These are phyloP conservation scores for Leishmania mexicana DNA, from an alignment of 208 protist genomes.

Conservation along the genomic window DNA sequence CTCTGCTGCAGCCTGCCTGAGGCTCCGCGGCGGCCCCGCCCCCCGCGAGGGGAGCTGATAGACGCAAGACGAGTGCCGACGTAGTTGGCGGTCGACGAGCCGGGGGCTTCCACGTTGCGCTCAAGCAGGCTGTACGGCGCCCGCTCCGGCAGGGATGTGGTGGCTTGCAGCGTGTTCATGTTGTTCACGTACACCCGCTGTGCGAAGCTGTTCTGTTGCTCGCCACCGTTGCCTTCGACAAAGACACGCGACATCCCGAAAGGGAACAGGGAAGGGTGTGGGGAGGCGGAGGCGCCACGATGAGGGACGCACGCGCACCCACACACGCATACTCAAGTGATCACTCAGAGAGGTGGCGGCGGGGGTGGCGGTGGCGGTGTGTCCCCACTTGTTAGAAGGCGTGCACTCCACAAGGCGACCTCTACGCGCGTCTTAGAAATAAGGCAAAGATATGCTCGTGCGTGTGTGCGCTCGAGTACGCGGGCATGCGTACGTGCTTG, in stretches of 20 bases:
- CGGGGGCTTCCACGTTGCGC: conserved; percentile 8
- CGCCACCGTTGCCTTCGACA: conserved; percentile 19
- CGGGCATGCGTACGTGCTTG: not conserved
- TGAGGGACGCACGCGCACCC: not conserved
- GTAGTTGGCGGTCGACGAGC: not conserved
- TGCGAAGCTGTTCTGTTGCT: conserved; percentile 4
- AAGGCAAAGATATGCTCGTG: not conserved
- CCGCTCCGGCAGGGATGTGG: conserved; percentile 50
- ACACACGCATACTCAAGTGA: not conserved
- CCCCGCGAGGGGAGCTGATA: not conserved
- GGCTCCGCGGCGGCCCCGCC: no score
- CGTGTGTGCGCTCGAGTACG: not conserved
- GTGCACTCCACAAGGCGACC: not conserved
- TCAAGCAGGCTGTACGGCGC: conserved; percentile 14
- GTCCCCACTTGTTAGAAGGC: not conserved
- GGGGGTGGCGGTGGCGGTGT: not conserved
- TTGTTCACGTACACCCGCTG: conserved; percentile 85
- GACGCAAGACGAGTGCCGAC: not conserved
- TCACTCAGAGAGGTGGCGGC: not conserved
- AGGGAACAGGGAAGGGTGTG: not conserved
- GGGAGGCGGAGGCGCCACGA: not conserved
- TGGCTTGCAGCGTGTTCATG: conserved; percentile 75
- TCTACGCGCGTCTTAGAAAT: not conserved
- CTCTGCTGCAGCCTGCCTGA: not conserved
- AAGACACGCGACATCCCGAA: conserved; percentile 12